Conservation (phyloP, 2,329 filamentous ascomycete species). For the Botryotinia calthae region DNA sequence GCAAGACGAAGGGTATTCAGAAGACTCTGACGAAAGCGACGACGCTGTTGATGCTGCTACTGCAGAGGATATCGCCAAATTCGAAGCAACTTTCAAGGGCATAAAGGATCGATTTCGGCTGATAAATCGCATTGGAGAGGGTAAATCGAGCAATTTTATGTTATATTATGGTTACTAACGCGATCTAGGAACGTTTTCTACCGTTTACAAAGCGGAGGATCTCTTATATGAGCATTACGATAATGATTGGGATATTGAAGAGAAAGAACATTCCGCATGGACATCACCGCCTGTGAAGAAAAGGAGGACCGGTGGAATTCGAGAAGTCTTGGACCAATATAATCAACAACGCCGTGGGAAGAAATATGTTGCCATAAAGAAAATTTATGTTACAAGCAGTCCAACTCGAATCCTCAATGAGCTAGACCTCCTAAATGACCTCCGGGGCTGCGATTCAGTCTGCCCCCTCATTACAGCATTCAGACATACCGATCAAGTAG, state of each 20-base stretch:
- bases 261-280: slow-evolving; percentile 63
- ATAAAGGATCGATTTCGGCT: slow-evolving; percentile 83
- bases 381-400: slow-evolving; percentile 98
- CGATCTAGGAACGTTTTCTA: slow-evolving; percentile 84
- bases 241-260: slow-evolving; percentile 82
- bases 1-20: slow-evolving; percentile 45
- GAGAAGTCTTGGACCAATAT: slow-evolving; percentile 32
- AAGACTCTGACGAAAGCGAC: slow-evolving; percentile 56
- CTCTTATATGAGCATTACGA: slow-evolving; percentile 77
- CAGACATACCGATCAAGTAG: slow-evolving; percentile 87
- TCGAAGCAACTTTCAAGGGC: slow-evolving; percentile 77
- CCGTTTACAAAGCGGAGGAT: slow-evolving; percentile 98
- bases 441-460: slow-evolving; percentile 78
- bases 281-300: slow-evolving; percentile 64
- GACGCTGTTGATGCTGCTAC: slow-evolving; percentile 65
- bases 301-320: slow-evolving; percentile 43
- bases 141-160: slow-evolving; percentile 45
- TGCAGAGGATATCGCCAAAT: slow-evolving; percentile 80
- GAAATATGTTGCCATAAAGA: slow-evolving; percentile 94
- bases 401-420: slow-evolving; percentile 93
- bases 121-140: slow-evolving; percentile 96
- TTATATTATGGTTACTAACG: slow-evolving; percentile 23
- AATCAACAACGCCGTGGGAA: slow-evolving; percentile 48
- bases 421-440: slow-evolving; percentile 85
- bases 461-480: slow-evolving; percentile 98